Percentiles rank a stretch among this genome's conserved stretches.
Conservation (phyloP, 495 filamentous ascomycete genomes). For the Rusavskia elegans region DNA sequence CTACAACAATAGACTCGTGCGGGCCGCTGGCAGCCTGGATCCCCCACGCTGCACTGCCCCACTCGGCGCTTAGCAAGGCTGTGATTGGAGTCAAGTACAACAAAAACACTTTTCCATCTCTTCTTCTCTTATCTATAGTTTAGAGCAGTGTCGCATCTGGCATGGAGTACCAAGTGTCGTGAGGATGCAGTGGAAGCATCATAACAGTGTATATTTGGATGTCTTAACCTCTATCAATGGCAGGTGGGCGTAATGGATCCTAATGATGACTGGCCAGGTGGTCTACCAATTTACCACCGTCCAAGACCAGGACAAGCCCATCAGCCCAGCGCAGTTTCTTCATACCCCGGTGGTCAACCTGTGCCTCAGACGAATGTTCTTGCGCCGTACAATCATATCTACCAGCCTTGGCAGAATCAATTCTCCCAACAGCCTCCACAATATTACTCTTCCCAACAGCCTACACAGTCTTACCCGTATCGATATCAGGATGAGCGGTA, state of each 20-base stretch:
- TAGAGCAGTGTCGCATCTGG: too few species aligned
- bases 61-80: background rate
- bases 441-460: background rate
- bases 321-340: background rate
- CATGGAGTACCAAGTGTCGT: too few species aligned
- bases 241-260: background rate
- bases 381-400: background rate
- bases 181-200: too few species aligned
- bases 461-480: background rate
- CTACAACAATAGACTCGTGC: too few species aligned
- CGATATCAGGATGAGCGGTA: background rate
- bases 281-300: background rate
- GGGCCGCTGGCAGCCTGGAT: too few species aligned
- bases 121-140: too few species aligned
- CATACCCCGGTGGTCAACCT: background rate
- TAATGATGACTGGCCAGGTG: background rate
- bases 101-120: background rate
- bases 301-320: background rate
- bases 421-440: background rate
- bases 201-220: background rate
- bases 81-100: background rate
- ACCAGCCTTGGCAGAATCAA: background rate
- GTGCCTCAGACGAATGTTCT: background rate
- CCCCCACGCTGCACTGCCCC: background rate
- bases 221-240: background rate